Base-by-base conservation (phyloP, 306 rosid species). In the Coriaria nepalensis region DNA sequence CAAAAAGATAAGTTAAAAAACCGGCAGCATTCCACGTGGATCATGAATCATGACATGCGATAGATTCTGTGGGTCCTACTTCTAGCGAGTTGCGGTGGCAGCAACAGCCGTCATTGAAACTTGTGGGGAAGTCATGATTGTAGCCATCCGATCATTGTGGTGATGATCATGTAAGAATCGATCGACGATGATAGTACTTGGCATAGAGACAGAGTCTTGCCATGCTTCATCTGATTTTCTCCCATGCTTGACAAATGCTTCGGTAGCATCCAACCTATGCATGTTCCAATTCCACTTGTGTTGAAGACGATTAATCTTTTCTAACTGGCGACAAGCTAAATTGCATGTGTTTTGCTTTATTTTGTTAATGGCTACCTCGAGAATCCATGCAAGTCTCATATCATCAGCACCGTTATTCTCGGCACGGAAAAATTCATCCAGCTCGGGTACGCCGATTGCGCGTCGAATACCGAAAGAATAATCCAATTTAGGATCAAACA, bases 371-470 rank as follows among this genome's bases (percentile, higher is more conserved):
- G 57, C 66, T 8, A 12, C n/a, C 13, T 50, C 36, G 4, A 60
- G 52, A 13, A 60, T 47, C 2, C n/a, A 5, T 0, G 11, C 14
- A 0, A 41, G 48, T 5, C 6, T 29, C 7, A 8, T 8, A 9
- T 35, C 45, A 4, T 50, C 66, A 4, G 43, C 57, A n/a, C 35
- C 56, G 6, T 14, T 50, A 13, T 11, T 11, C 37, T 60, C 66
- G 36, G 48, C 51, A 0, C 20, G 11, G 6, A 60, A 49, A 51
- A 13, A 60, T 9, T 60, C 50, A 9, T 60, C 50, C 6, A 60
- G 44, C 32, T 60, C 66, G 8, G 57, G 57, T 6, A 60, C 66
- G 6, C 66, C 66, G 5, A 60, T 60, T 0, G 66, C 66, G 2
- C 51, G 43, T 50, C 56, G 33, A 42, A 60, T 51, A 6, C 66